phyloP scores from a whole-genome alignment of 352 stramenopile species.

The Pythium monospermum region DNA sequence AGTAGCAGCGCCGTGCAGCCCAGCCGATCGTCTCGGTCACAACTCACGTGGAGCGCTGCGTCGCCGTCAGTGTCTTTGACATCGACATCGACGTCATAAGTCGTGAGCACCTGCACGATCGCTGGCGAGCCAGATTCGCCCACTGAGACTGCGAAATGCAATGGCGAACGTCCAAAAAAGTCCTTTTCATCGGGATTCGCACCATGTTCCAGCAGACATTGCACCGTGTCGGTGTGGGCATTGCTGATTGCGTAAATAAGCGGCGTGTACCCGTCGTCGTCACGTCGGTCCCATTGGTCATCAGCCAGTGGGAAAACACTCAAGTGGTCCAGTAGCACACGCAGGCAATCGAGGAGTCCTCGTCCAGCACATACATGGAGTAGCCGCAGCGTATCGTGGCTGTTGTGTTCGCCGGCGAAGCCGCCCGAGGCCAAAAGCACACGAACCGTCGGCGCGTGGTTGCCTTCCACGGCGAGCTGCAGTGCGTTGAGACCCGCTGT shows the following conservation, averaged over 20 bases:
- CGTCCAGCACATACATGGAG: constrained; percentile 59
- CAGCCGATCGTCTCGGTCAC: constrained; percentile 38
- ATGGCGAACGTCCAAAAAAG: constrained; percentile 53
- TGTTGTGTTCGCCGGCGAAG: constrained; percentile 38
- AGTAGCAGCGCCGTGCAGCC: constrained; percentile 58
- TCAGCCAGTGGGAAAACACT: constrained; percentile 14
- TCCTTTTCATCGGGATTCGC: constrained; percentile 56
- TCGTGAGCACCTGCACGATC: constrained; percentile 48
- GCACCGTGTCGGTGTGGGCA: constrained; percentile 36
- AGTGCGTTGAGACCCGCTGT: constrained; percentile 35
- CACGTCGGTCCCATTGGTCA: constrained; percentile 15
- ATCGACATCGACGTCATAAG: constrained; percentile 72
- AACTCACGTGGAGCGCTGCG: constrained; percentile 57
- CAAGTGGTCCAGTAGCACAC: constrained; percentile 45
- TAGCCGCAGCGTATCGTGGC: constrained; percentile 37
- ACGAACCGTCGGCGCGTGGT: constrained; percentile 39
- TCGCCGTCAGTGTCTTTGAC: constrained; percentile 66
- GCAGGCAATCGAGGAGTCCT: constrained; percentile 50
- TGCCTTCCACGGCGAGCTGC: constrained; percentile 58
- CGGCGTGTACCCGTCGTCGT: constrained; percentile 73
- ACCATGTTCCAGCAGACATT: constrained; percentile 51
- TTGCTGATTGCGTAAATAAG: constrained; percentile 76
- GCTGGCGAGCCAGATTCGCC: constrained; percentile 18
- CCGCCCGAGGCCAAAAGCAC: constrained; percentile 44
- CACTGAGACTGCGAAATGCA: constrained; percentile 58